A percentile compares a stretch with the other conserved stretches of the same genome.
Conservation (phyloP, 2,329 filamentous ascomycete genomes). For the Cytospora paraplurivora region DNA sequence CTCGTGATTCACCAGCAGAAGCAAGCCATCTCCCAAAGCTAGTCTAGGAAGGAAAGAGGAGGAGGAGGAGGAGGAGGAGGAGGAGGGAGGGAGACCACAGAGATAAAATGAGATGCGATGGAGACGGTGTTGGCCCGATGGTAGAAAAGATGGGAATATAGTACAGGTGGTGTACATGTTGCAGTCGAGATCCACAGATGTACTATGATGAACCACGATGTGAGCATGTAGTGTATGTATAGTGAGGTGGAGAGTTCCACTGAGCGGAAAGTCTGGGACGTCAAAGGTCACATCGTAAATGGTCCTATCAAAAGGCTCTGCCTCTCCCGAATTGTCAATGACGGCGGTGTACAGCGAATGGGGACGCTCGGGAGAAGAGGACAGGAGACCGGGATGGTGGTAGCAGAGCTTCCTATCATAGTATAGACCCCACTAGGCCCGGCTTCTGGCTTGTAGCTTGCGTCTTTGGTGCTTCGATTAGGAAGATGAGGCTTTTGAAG, state of each 20-base stretch:
- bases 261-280: constrained; percentile 15
- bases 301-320: constrained; percentile 30
- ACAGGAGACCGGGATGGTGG: constrained; percentile 17
- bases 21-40: constrained; percentile 14
- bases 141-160: background rate
- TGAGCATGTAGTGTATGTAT: constrained; percentile 3
- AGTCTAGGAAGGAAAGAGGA: constrained; percentile 1
- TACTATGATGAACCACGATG: constrained; percentile 1
- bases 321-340: constrained; percentile 20
- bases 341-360: constrained; percentile 26
- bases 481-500: constrained; percentile 3
- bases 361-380: constrained; percentile 6
- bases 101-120: background rate
- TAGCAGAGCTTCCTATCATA: constrained; percentile 15
- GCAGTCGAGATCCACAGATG: constrained; percentile 3
- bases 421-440: constrained; percentile 18
- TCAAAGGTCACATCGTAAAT: constrained; percentile 21
- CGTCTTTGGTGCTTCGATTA: constrained; percentile 9
- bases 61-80: background rate
- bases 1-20: constrained; percentile 9
- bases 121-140: background rate
- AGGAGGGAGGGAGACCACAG: background rate
- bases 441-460: constrained; percentile 24
- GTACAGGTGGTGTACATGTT: background rate
- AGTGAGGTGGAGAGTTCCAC: constrained; percentile 16